A percentile compares a stretch with the other conserved stretches of the same genome.
Conservation (phyloP, 2,329 filamentous ascomycete species). For the Colletotrichum melonis region DNA sequence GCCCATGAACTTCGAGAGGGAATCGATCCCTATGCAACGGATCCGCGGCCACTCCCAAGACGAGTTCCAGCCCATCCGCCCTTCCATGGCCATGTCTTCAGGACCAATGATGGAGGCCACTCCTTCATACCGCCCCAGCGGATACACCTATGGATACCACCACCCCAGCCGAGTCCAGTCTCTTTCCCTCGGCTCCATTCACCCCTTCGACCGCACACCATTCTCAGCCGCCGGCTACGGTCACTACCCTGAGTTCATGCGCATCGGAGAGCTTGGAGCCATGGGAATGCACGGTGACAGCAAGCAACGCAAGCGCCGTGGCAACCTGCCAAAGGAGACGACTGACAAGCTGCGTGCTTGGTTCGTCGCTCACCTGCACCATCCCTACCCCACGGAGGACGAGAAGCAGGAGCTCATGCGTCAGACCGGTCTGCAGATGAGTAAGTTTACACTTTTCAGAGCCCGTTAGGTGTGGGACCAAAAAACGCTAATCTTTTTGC, state of each 20-base stretch:
- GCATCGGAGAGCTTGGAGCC: conserved; percentile 52
- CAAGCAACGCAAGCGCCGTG: conserved; percentile 74
- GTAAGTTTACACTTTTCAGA: conserved; percentile 58
- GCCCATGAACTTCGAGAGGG: conserved; percentile 51
- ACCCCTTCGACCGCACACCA: conserved; percentile 55
- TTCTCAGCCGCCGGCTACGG: conserved; percentile 56
- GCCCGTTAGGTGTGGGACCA: not conserved
- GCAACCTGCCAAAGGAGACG: conserved; percentile 90
- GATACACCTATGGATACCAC: conserved; percentile 53
- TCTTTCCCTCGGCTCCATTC: conserved; percentile 56
- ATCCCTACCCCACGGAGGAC: conserved; percentile 82
- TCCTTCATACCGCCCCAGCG: conserved; percentile 46
- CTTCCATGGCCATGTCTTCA: conserved; percentile 41
- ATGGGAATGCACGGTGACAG: conserved; percentile 53
- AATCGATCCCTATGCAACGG: conserved; percentile 44
- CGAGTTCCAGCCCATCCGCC: conserved; percentile 47
- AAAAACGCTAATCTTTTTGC: conserved; percentile 36
- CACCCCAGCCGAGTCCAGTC: conserved; percentile 59
- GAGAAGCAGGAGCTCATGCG: conserved; percentile 86
- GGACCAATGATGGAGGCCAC: conserved; percentile 46
- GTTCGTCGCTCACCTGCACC: conserved; percentile 81
- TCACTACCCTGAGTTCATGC: conserved; percentile 56
- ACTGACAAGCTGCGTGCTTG: conserved; percentile 84
- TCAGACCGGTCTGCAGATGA: conserved; percentile 82
- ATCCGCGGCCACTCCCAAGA: conserved; percentile 49